A percentile compares a stretch with the other conserved stretches of the same genome.
phyloP scores from a whole-genome alignment of 257 asterid species.

The Solanum pennellii region DNA sequence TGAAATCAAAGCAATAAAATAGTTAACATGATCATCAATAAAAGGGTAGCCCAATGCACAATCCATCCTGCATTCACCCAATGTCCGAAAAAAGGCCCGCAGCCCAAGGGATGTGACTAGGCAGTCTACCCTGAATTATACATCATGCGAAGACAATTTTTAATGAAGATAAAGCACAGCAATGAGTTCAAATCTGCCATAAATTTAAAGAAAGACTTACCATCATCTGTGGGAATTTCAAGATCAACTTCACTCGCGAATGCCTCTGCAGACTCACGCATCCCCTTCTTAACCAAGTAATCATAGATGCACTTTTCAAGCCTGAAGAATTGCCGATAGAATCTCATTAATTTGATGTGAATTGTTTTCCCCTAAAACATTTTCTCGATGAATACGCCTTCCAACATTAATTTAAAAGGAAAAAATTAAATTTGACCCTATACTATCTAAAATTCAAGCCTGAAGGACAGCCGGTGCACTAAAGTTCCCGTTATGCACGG shows the following conservation, averaged over 20 bases:
- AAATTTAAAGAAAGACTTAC: background rate
- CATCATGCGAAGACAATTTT: background rate
- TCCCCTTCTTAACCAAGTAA: slow-evolving; percentile 14
- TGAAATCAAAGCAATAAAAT: background rate
- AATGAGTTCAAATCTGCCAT: background rate
- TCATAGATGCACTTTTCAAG: background rate
- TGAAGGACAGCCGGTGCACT: too few species aligned
- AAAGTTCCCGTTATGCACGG: background rate
- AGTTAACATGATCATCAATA: background rate
- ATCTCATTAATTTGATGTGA: background rate
- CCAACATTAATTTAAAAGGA: background rate
- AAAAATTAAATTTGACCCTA: background rate
- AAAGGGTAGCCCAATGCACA: background rate
- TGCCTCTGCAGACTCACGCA: slow-evolving; percentile 10
- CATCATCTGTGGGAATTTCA: background rate
- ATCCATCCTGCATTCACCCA: background rate
- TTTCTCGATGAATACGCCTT: background rate
- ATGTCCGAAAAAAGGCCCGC: background rate
- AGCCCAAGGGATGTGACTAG: background rate
- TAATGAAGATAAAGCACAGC: background rate
- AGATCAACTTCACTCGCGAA: slow-evolving; percentile 16
- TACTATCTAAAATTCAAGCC: background rate
- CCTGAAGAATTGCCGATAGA: background rate
- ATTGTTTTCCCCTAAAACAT: background rate
- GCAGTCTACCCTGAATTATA: background rate